phyloP scores from a whole-genome alignment of 805 yeast genomes.

The Metschnikowia peoriensis region DNA sequence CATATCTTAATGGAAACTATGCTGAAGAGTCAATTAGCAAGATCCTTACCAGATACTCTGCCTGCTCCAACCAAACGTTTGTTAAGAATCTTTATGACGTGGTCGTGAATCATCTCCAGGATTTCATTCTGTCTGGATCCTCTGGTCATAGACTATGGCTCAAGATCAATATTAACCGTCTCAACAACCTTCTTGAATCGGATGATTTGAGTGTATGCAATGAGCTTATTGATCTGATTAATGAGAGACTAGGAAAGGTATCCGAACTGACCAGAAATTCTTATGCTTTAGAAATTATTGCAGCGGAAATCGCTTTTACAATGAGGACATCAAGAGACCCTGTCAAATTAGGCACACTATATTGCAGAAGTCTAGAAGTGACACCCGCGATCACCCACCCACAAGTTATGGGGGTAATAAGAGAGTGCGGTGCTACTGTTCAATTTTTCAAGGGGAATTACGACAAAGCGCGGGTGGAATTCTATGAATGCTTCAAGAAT shows the following conservation, averaged over 20 bases:
- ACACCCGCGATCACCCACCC: conserved; percentile 75
- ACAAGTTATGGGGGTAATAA: conserved; percentile 65
- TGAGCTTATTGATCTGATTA: conserved; percentile 34
- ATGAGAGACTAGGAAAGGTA: conserved; percentile 34
- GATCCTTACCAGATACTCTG: conserved; percentile 33
- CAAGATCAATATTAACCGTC: conserved; percentile 45
- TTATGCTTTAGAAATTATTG: conserved; percentile 59
- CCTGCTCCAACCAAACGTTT: conserved; percentile 27
- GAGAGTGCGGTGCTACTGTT: conserved; percentile 74
- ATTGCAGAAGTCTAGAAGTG: conserved; percentile 42
- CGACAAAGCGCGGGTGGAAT: conserved; percentile 62
- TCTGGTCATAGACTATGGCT: conserved; percentile 40
- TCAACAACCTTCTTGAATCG: conserved; percentile 35
- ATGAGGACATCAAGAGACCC: conserved; percentile 32
- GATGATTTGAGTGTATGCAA: conserved; percentile 33
- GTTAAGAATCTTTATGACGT: conserved; percentile 31
- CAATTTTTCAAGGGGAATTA: conserved; percentile 59
- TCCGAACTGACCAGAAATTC: conserved; percentile 47
- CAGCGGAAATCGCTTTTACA: conserved; percentile 59
- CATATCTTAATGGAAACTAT: conserved; percentile 32
- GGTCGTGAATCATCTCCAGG: conserved; percentile 26
- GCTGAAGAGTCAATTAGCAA: conserved; percentile 40
- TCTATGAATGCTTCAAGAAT: conserved; percentile 45
- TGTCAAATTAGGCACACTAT: conserved; percentile 45
- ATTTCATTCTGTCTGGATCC: conserved; percentile 17